phyloP scores from a whole-genome alignment of 2,329 filamentous ascomycete species.

The Emergomyces pasteurianus region DNA sequence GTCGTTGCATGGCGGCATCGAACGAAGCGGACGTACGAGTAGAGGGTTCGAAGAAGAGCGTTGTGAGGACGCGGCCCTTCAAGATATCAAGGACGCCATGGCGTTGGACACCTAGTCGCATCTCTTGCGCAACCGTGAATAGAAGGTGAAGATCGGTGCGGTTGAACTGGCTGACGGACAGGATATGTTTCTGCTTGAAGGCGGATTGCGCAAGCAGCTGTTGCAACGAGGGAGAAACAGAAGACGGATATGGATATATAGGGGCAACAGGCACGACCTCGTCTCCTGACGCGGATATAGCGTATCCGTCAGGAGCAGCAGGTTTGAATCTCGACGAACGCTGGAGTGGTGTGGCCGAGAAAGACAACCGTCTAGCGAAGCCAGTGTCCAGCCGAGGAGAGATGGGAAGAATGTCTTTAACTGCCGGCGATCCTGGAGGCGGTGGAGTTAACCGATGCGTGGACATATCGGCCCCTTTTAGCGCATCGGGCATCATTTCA shows the following conservation, averaged over 20 bases:
- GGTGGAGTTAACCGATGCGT: constrained; percentile 41
- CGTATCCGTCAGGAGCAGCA: constrained; percentile 13
- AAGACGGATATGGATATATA: constrained; percentile 38
- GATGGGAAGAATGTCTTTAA: constrained; percentile 39
- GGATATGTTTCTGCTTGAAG: constrained; percentile 80
- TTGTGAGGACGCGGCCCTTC: constrained; percentile 74
- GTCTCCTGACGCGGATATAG: constrained; percentile 10
- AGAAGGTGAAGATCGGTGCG: constrained; percentile 81
- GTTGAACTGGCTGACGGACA: constrained; percentile 84
- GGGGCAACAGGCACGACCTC: constrained; percentile 26
- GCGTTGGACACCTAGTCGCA: constrained; percentile 88
- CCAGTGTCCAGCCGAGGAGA: constrained; percentile 27
- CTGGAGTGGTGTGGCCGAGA: constrained; percentile 25
- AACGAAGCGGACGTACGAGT: constrained; percentile 93
- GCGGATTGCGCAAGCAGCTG: constrained; percentile 66
- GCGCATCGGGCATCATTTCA: constrained; percentile 43
- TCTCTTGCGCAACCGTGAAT: constrained; percentile 95
- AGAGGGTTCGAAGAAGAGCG: constrained; percentile 95
- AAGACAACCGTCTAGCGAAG: constrained; percentile 26
- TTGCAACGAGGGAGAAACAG: constrained; percentile 46
- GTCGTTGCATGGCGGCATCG: constrained; percentile 94
- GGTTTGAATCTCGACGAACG: constrained; percentile 20
- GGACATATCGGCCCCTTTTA: constrained; percentile 64
- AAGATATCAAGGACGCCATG: constrained; percentile 81
- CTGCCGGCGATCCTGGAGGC: constrained; percentile 9